phyloP scores from a whole-genome alignment of 1,139 yeast genomes.

The Hyphopichia burtonii region DNA sequence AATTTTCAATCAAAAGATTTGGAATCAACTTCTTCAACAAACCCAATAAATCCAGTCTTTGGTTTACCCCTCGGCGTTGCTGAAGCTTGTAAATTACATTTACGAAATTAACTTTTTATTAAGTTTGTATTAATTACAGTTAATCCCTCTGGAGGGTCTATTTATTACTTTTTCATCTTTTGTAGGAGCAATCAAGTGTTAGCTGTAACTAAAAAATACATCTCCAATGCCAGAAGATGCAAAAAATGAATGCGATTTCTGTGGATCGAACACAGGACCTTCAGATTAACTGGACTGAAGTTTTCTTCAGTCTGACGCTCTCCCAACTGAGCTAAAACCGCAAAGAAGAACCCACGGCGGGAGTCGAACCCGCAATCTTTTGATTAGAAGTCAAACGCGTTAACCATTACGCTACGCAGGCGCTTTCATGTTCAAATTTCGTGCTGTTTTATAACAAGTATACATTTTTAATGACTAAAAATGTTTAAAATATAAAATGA shows the following conservation, averaged over 20 bases:
- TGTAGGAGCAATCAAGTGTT: no score
- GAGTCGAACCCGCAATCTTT: conserved; percentile 51
- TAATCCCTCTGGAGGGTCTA: background rate
- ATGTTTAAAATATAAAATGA: no score
- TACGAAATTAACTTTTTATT: conserved; percentile 3
- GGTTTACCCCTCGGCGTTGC: conserved; percentile 49
- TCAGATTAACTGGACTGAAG: conserved; percentile 36
- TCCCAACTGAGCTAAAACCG: conserved; percentile 57
- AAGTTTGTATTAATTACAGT: background rate
- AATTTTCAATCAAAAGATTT: conserved; percentile 16
- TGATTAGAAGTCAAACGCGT: conserved; percentile 51
- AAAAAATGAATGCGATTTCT: conserved; percentile 40
- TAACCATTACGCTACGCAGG: conserved; percentile 52
- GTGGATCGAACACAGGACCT: conserved; percentile 61
- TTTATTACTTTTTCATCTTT: no score
- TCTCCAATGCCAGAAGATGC: background rate
- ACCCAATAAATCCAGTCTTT: conserved; percentile 59
- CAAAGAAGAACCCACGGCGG: conserved; percentile 41
- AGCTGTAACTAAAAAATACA: no score
- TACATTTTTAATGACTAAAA: no score
- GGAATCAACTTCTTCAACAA: conserved; percentile 21
- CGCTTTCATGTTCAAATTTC: conserved; percentile 9
- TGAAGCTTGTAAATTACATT: conserved; percentile 17
- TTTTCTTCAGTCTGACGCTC: conserved; percentile 56
- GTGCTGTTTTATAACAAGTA: no score